These are phyloP conservation scores for Trypanosoma platydactyli DNA, from an alignment of 208 protist species.

Conservation along the genomic window DNA sequence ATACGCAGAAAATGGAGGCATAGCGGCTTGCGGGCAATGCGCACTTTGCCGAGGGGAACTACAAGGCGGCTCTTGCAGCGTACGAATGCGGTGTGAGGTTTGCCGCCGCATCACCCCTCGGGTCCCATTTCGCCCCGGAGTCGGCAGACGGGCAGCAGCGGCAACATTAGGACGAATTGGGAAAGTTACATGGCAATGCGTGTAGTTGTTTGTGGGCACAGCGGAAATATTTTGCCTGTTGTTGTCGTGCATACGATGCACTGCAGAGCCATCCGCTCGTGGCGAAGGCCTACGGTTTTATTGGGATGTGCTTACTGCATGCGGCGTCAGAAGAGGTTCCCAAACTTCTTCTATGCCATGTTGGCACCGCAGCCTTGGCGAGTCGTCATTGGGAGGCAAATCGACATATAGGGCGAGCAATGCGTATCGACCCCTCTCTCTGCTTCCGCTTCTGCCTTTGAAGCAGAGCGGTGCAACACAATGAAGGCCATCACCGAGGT, in stretches of 20 bases:
- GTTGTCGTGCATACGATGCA: not conserved
- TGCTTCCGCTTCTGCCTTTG: not conserved
- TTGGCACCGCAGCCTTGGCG: not conserved
- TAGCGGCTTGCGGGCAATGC: not conserved
- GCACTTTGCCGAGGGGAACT: constrained; percentile 1
- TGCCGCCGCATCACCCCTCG: not conserved
- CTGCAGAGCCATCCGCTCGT: not conserved
- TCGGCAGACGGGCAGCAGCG: not conserved
- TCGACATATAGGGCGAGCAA: not conserved
- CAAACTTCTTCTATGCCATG: not conserved
- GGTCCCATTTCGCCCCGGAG: not conserved
- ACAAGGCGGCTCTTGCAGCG: not conserved
- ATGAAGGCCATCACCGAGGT: not conserved
- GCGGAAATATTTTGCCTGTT: constrained; percentile 1
- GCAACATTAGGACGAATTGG: not conserved
- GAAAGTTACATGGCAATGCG: not conserved
- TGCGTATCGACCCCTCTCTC: not conserved
- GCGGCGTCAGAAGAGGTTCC: not conserved
- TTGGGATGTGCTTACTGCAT: constrained; percentile 8
- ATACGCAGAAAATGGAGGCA: not conserved
- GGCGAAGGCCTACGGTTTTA: constrained; percentile 10
- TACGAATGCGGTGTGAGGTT: not conserved
- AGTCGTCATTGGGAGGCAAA: constrained; percentile 10
- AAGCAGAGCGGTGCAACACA: not conserved
- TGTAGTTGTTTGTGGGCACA: constrained; percentile 9